A percentile compares a stretch with the other conserved stretches of the same genome.
These are phyloP conservation scores for Meripilus lineatus DNA, from an alignment of 1,284 basidiomycete genomes.

Conservation along the genomic window DNA sequence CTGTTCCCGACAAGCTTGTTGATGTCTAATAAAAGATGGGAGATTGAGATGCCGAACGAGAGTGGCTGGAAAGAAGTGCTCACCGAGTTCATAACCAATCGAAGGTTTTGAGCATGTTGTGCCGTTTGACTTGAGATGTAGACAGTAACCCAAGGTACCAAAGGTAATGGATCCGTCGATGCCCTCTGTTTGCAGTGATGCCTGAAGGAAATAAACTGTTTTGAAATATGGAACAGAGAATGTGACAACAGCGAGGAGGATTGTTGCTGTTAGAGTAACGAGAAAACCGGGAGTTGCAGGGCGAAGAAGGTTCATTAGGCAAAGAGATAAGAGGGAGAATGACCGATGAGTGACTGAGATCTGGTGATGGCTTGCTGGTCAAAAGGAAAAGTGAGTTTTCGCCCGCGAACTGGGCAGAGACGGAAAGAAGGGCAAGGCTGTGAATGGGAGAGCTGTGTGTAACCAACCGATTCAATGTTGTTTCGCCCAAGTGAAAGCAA, in stretches of 20 bases:
- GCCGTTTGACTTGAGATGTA: slow-evolving; percentile 41
- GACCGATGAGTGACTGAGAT: not conserved
- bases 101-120: slow-evolving; percentile 73
- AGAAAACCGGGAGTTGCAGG: slow-evolving; percentile 85
- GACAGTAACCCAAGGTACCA: slow-evolving; percentile 83
- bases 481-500: too few species aligned
- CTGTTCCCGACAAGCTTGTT: slow-evolving; percentile 72
- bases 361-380: not conserved
- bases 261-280: slow-evolving; percentile 68
- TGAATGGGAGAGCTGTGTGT: too few species aligned
- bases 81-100: slow-evolving; percentile 82
- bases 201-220: slow-evolving; percentile 81
- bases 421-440: too few species aligned
- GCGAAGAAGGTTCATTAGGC: slow-evolving; percentile 54
- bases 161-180: slow-evolving; percentile 66
- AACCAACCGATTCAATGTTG: too few species aligned
- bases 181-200: slow-evolving; percentile 46
- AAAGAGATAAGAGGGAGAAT: not conserved
- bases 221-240: slow-evolving; percentile 87
- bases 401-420: too few species aligned
- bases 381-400: not conserved
- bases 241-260: slow-evolving; percentile 74
- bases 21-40: slow-evolving; percentile 49
- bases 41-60: slow-evolving; percentile 7
- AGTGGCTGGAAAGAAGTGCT: slow-evolving; percentile 24